Evolutionary conservation across 495 filamentous ascomycete genomes (phyloP).

Genomic region (Penicilliopsis zonata): DNA sequence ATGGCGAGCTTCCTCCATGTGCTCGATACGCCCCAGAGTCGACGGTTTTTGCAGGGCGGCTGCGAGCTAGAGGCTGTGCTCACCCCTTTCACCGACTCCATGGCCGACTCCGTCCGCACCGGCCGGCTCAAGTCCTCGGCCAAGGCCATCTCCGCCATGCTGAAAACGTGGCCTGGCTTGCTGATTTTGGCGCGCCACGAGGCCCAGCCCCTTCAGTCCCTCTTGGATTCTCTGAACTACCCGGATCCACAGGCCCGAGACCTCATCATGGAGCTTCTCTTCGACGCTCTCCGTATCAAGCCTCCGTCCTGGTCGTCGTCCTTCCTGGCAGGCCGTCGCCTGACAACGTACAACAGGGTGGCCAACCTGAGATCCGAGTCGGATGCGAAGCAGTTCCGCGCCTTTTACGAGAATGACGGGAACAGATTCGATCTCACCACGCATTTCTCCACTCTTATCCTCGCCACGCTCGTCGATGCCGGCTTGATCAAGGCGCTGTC

Average conservation of each 20-base stretch:
- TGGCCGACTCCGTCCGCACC: constrained; percentile 53
- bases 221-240: constrained; percentile 68
- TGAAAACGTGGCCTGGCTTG: constrained; percentile 86
- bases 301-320: constrained; percentile 93
- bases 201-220: constrained; percentile 68
- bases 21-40: constrained; percentile 68
- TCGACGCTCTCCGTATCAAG: constrained; percentile 86
- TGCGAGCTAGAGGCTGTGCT: constrained; percentile 72
- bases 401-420: constrained; percentile 46
- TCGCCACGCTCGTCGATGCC: constrained; percentile 75
- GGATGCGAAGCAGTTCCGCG: constrained; percentile 28
- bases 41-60: constrained; percentile 69
- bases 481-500: constrained; percentile 61
- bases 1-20: constrained; percentile 77
- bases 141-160: constrained; percentile 71
- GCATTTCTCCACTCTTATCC: constrained; percentile 83
- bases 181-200: constrained; percentile 76
- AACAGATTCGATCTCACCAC: constrained; percentile 75
- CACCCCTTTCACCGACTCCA: constrained; percentile 78
- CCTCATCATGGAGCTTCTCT: constrained; percentile 72
- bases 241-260: constrained; percentile 53
- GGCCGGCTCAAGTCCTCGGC: constrained; percentile 72
- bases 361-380: constrained; percentile 66
- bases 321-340: constrained; percentile 80
- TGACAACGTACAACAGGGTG: constrained; percentile 91